Conservation (phyloP, 2,329 filamentous ascomycete genomes). For the Penicillium brevicompactum region DNA sequence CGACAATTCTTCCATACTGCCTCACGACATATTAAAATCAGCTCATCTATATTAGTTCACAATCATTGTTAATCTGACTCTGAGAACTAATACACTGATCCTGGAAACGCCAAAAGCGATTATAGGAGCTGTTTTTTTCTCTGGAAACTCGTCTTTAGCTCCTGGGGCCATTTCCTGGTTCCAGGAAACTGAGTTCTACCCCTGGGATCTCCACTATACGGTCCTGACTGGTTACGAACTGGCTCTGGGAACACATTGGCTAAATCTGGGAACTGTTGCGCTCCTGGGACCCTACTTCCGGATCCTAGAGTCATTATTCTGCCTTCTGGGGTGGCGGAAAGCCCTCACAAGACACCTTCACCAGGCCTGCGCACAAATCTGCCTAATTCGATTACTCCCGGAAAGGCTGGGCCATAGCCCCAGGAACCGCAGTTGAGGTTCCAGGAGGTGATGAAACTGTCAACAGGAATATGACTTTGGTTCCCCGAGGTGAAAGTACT, state of each 20-base stretch:
- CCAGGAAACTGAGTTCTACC: background rate
- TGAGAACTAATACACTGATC: background rate
- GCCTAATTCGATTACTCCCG: background rate
- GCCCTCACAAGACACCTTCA: background rate
- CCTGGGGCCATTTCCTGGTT: background rate
- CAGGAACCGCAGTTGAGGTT: background rate
- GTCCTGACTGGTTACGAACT: background rate
- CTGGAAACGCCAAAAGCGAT: background rate
- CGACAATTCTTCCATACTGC: background rate
- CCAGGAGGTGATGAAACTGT: background rate
- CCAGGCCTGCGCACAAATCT: background rate
- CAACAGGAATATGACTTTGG: background rate
- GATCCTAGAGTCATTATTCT: background rate
- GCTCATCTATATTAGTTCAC: background rate
- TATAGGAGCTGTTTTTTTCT: background rate
- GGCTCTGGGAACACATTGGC: background rate
- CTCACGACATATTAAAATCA: background rate
- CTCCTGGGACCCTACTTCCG: background rate
- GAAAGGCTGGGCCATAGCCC: background rate
- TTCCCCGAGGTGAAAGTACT: too few relatives aligned
- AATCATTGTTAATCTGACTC: background rate
- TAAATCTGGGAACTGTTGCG: background rate
- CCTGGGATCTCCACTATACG: background rate
- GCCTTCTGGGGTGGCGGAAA: background rate
- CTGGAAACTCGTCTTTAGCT: background rate